Percentiles rank a stretch among this genome's conserved stretches.
phyloP scores from a whole-genome alignment of 331 rosid genomes.

The Pyrus hybrid region DNA sequence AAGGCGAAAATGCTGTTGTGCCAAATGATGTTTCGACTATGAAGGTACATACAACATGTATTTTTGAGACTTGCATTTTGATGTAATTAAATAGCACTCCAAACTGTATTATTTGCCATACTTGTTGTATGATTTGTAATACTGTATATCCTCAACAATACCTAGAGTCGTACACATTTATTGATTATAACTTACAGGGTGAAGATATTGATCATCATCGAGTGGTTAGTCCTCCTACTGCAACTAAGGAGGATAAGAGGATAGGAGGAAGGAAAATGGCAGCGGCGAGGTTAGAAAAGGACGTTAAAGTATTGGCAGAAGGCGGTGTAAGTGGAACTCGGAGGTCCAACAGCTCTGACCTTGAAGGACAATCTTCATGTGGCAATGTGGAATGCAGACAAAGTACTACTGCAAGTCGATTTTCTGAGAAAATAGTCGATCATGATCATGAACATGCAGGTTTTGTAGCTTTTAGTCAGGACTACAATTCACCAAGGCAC shows the following conservation, averaged over 20 bases:
- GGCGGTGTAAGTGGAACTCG: not conserved
- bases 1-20: not conserved
- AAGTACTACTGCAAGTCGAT: not conserved
- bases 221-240: not conserved
- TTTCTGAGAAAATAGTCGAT: not conserved
- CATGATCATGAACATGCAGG: not conserved
- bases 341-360: not conserved
- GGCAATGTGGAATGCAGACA: not conserved
- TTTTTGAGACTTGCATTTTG: not conserved
- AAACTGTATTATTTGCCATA: not conserved
- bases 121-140: not conserved
- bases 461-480: conserved; percentile 10
- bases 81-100: not conserved
- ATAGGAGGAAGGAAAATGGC: conserved; percentile 1
- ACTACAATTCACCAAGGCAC: conserved; percentile 14
- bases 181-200: not conserved
- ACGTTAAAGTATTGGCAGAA: not conserved
- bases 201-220: not conserved
- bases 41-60: not conserved
- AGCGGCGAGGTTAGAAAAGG: not conserved
- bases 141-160: not conserved
- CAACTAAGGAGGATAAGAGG: not conserved
- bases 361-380: not conserved
- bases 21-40: not conserved
- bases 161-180: not conserved